Evolutionary conservation across 1,139 yeast species (phyloP), one percentile per base, ranked within the genome.

Genomic region (Candida glucosophila): DNA sequence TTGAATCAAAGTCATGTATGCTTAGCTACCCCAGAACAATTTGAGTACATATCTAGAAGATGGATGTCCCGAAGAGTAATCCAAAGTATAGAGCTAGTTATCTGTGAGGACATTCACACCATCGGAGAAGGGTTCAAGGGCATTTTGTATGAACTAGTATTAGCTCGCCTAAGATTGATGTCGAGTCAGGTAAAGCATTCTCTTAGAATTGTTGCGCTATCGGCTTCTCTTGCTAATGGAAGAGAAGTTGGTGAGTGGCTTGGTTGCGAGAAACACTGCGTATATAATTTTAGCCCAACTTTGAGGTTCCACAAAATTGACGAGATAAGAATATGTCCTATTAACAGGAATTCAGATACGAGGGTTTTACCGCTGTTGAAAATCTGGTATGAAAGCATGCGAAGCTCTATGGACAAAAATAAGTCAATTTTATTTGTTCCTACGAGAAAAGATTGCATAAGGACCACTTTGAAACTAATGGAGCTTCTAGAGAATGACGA

Each of bases 231-330:
- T 19, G 73, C 92, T 0, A 80, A 79, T 44, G 83, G 80, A 4
- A 64, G 73, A 29, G 95, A 83, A 37, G 50, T 88, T 35, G 92
- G 83, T 2, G 83, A 78, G 32, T 92, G 97, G 95, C 52, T 90
- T 18, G 94, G 92, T 2, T 77, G 81, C 17, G 58, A 70, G 18
- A 62, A 59, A 29, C 61, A 55, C 19, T 62, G 73, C 23, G 63
- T 77, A 4, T 83, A 64, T 54, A 88, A 85, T 41, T 86, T 80
- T 46, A 65, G 75, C 13, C 77, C 93, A 0, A 55, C 59, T 22
- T 77, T 73, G 20, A 59, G 92, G 30, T 58, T 63, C 14, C 47
- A 55, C 22, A 73, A 78, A 3, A 42, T 83, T 18, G 70, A 70
- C 27, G 67, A 62, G 29, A 71, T 85, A 12, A 75, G 68, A 36